Percentiles rank a stretch among this genome's conserved stretches.
phyloP scores from a whole-genome alignment of 805 yeast genomes.

The Metschnikowia gelsemii region DNA sequence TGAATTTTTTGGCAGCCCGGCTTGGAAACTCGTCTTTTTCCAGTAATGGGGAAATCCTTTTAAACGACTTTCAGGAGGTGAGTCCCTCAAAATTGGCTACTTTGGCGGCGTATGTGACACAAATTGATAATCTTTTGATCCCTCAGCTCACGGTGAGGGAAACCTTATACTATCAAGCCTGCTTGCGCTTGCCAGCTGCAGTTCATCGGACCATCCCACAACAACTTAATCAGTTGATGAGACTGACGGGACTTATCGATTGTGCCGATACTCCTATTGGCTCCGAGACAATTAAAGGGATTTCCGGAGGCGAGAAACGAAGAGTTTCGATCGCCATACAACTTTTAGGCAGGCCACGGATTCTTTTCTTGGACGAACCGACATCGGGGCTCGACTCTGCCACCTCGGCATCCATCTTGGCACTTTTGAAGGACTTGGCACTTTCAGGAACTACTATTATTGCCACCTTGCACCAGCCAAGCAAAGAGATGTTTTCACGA shows the following conservation, averaged over 20 bases:
- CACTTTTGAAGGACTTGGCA: constrained; percentile 57
- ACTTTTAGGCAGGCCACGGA: constrained; percentile 65
- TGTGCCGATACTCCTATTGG: constrained; percentile 69
- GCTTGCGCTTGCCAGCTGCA: constrained; percentile 52
- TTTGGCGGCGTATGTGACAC: constrained; percentile 73
- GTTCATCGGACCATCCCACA: constrained; percentile 42
- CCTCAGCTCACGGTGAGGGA: constrained; percentile 76
- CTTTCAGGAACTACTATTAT: constrained; percentile 65
- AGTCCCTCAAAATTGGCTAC: constrained; percentile 26
- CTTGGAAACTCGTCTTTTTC: constrained; percentile 28
- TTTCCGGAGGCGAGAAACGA: constrained; percentile 63
- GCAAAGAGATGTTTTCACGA: constrained; percentile 57
- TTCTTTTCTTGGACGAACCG: constrained; percentile 80
- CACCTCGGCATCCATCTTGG: constrained; percentile 67
- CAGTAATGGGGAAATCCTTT: constrained; percentile 26
- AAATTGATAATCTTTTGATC: constrained; percentile 71
- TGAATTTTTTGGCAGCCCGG: constrained; percentile 64
- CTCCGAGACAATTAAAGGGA: constrained; percentile 38
- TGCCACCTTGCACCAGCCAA: constrained; percentile 82
- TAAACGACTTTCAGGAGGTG: constrained; percentile 30
- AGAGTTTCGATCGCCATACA: constrained; percentile 82
- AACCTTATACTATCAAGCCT: constrained; percentile 71
- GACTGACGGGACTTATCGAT: constrained; percentile 66
- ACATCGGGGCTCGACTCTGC: constrained; percentile 85
- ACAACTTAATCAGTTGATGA: constrained; percentile 56